Evolutionary conservation across 208 protist species (phyloP).

Genomic region (Trypanosoma brucei): DNA sequence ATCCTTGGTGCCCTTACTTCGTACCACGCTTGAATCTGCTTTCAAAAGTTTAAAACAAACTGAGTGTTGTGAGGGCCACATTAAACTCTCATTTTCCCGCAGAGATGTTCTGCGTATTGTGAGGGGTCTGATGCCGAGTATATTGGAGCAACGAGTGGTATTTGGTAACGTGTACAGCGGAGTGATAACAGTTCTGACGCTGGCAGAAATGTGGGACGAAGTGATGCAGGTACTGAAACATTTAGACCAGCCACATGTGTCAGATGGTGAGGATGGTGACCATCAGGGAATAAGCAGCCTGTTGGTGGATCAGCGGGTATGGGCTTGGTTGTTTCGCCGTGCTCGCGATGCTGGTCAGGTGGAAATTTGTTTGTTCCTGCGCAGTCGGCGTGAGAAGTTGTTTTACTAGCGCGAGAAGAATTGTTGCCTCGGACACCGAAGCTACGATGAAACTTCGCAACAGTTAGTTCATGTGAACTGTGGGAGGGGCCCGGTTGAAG

Average conservation of each 20-base stretch:
- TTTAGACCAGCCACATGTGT: constrained; percentile 14
- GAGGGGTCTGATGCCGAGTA: background rate
- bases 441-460: too few species aligned
- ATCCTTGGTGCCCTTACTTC: constrained; percentile 8
- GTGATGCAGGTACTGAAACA: constrained; percentile 13
- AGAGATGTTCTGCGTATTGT: constrained; percentile 1
- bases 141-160: constrained; percentile 14
- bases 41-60: background rate
- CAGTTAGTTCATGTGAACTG: too few species aligned
- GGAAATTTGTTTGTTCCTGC: constrained; percentile 52
- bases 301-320: constrained; percentile 38
- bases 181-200: constrained; percentile 22
- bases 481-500: too few species aligned
- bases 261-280: background rate
- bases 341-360: constrained; percentile 55
- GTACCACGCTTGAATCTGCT: too few species aligned
- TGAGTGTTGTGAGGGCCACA: background rate
- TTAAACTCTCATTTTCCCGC: background rate
- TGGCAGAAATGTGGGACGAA: constrained; percentile 25
- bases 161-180: constrained; percentile 34
- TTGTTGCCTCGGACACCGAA: background rate
- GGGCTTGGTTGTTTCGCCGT: constrained; percentile 45
- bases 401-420: constrained; percentile 45
- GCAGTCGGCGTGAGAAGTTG: constrained; percentile 43
- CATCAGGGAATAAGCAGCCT: constrained; percentile 16